Conservation (phyloP, 495 filamentous ascomycete species). For the Elasticomyces elasticus region DNA sequence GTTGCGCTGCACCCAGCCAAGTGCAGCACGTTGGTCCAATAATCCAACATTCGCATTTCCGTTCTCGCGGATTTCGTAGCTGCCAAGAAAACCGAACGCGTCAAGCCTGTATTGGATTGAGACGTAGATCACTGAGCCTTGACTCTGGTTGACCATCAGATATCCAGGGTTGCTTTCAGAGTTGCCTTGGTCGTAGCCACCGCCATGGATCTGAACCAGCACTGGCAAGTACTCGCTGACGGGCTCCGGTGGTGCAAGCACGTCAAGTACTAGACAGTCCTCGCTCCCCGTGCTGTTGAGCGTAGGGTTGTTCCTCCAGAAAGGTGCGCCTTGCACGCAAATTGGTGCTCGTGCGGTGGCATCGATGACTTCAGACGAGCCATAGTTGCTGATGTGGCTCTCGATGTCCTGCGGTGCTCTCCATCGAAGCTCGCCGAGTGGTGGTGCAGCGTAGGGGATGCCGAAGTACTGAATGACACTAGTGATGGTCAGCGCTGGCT, state of each 20-base stretch:
- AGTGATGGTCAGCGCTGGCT: neutral
- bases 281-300: slow-evolving; percentile 15
- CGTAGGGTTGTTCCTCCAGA: slow-evolving; percentile 16
- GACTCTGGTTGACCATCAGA: slow-evolving; percentile 18
- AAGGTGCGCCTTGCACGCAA: slow-evolving; percentile 22
- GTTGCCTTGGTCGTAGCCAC: slow-evolving; percentile 18
- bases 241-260: slow-evolving; percentile 15
- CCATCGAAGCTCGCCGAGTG: slow-evolving; percentile 22
- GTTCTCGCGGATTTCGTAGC: slow-evolving; percentile 25
- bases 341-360: slow-evolving; percentile 18
- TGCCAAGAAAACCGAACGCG: slow-evolving; percentile 30
- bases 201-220: slow-evolving; percentile 24
- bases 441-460: slow-evolving; percentile 21
- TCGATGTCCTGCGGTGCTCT: slow-evolving; percentile 19
- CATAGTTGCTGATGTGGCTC: slow-evolving; percentile 10
- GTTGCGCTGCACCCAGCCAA: slow-evolving; percentile 30
- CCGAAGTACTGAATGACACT: slow-evolving; percentile 20
- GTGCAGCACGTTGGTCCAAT: slow-evolving; percentile 30
- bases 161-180: slow-evolving; percentile 19
- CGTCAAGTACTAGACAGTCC: slow-evolving; percentile 25
- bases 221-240: slow-evolving; percentile 17
- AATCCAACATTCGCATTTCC: slow-evolving; percentile 31
- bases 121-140: slow-evolving; percentile 27
- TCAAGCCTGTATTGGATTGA: slow-evolving; percentile 32
- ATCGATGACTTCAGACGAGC: neutral